A percentile compares a stretch with the other conserved stretches of the same genome.
Evolutionary conservation across 2,329 filamentous ascomycete genomes (phyloP).

Genomic region (Davidsoniella virescens): DNA sequence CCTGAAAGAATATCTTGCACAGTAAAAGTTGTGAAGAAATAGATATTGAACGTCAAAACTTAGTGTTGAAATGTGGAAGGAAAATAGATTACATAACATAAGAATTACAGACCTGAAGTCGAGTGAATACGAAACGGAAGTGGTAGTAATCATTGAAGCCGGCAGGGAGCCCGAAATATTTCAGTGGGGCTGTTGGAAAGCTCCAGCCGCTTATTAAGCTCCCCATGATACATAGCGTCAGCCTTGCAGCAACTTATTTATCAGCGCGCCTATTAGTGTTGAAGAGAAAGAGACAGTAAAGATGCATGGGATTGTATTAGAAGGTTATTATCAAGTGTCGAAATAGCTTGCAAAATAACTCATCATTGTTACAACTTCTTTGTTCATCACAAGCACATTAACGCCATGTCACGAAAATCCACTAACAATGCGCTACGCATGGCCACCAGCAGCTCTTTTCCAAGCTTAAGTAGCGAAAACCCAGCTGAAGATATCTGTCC

Average conservation of each 20-base stretch:
- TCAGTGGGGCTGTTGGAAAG: neutral
- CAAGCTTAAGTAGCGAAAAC: constrained; percentile 17
- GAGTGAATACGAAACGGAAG: too few relatives aligned
- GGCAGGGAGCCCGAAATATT: constrained; percentile 18
- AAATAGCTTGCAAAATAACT: too few relatives aligned
- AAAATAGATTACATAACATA: neutral
- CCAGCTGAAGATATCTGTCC: constrained; percentile 61
- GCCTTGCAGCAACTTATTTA: neutral
- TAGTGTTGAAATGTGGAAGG: neutral
- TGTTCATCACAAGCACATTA: too few relatives aligned
- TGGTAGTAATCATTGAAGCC: too few relatives aligned
- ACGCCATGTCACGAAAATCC: constrained; percentile 24
- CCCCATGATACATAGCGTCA: neutral
- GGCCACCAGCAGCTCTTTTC: constrained; percentile 7
- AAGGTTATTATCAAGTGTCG: neutral
- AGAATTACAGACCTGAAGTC: constrained; percentile 10
- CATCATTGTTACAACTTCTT: too few relatives aligned
- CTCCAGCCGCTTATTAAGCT: constrained; percentile 15
- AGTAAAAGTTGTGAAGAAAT: too few relatives aligned
- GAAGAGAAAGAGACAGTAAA: too few relatives aligned
- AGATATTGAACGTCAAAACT: too few relatives aligned
- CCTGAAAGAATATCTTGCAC: too few relatives aligned
- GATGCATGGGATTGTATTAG: too few relatives aligned
- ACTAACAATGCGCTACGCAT: constrained; percentile 13
- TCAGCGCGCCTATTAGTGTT: too few relatives aligned